Evolutionary conservation across 768 basidiomycete genomes (phyloP), one percentile per base, ranked within the genome.

Genomic region (Tulasnella sp.): DNA sequence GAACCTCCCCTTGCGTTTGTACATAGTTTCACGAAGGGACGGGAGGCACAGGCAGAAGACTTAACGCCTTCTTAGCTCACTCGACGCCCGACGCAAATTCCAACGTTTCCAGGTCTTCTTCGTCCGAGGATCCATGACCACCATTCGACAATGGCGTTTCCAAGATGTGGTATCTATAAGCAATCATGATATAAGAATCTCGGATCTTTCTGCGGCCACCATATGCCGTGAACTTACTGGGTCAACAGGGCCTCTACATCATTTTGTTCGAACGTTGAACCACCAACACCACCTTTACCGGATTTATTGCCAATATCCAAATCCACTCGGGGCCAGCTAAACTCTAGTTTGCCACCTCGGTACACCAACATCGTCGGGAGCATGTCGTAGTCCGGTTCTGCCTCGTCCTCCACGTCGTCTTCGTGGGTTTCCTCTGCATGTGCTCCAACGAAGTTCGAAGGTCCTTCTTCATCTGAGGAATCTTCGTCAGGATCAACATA

Each of bases 311-410:
- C 49, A 17, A 59, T 38, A 27, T 64, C 64, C 41, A 38, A 56
- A 42, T 64, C 64, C 8, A 64, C 62, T 17, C 64, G 24, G 5
- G 62, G 49, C 64, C 64, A 64, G 21, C n/a, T 63, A 43, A 54
- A 30, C 49, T n/a, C 58, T 26, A 64, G 58, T 38, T 64, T 62
- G 15, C 64, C 64, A 10, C 41, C 64, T 3, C 58, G 63, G 43
- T 64, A 64, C 15, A 64, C 58, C 58, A 63, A 52, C 58, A 64
- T 60, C 4, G 64, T 64, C 10, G 64, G 64, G 5, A 64, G 51
- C 43, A 64, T 45, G 27, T 64, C 64, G 27, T 50, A 47, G 29
- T 64, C 64, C 11, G 62, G 64, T 21, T 63, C 64, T 4, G 45
- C 30, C n/a, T 53, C 60, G n/a, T 58, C 54, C n/a, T 61, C 53